phyloP scores from a whole-genome alignment of 2,329 filamentous ascomycete species.

The Hirsutella thompsonii region DNA sequence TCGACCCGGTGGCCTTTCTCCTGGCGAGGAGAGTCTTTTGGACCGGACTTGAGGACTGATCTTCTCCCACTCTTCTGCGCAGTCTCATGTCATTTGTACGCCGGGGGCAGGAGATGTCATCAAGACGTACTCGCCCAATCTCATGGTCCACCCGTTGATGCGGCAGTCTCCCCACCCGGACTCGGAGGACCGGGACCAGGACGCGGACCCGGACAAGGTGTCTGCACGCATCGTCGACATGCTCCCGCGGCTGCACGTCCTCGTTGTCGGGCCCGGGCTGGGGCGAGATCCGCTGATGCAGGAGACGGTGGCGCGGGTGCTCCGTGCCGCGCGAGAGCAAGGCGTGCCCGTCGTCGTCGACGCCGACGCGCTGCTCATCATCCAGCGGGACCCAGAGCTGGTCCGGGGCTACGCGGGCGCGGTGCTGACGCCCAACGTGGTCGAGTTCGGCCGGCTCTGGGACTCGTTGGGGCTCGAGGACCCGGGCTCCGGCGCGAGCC shows the following conservation, averaged over 20 bases:
- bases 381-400: slow-evolving; percentile 62
- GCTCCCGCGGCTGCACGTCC: slow-evolving; percentile 76
- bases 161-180: slow-evolving; percentile 45
- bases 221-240: slow-evolving; percentile 61
- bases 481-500: slow-evolving; percentile 6
- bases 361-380: slow-evolving; percentile 73
- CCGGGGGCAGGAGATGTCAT: slow-evolving; percentile 77
- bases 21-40: no score
- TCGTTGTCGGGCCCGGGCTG: slow-evolving; percentile 86
- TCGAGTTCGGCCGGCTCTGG: slow-evolving; percentile 78
- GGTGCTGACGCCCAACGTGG: slow-evolving; percentile 88
- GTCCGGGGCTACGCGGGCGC: slow-evolving; percentile 72
- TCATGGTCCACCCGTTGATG: slow-evolving; percentile 98
- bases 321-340: slow-evolving; percentile 61
- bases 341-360: slow-evolving; percentile 77
- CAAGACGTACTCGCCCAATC: slow-evolving; percentile 93
- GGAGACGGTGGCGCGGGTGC: slow-evolving; percentile 66
- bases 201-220: slow-evolving; percentile 46
- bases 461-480: slow-evolving; percentile 54
- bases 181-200: slow-evolving; percentile 18
- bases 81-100: slow-evolving; percentile 94
- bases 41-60: no score
- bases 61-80: not conserved
- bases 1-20: not conserved
- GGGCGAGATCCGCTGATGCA: slow-evolving; percentile 87